Conservation (phyloP, 371 early-diverging fungal species). For the Actinomortierella wolfii region DNA sequence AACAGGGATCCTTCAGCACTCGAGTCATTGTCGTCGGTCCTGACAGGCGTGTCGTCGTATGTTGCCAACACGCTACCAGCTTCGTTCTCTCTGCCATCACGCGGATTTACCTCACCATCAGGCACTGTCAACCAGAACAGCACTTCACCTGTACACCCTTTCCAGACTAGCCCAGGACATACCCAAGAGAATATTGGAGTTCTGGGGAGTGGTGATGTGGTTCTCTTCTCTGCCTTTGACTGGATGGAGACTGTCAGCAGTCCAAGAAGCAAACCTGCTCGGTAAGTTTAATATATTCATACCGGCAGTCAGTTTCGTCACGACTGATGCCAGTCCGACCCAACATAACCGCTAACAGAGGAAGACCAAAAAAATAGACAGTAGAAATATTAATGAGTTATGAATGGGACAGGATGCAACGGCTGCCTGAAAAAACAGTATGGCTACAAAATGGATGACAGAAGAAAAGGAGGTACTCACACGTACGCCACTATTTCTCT, state of each 20-base stretch:
- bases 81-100: slow-evolving; percentile 47
- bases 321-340: not conserved
- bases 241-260: slow-evolving; percentile 36
- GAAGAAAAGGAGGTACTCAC: too few relatives aligned
- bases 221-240: slow-evolving; percentile 47
- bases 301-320: not conserved
- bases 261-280: slow-evolving; percentile 17
- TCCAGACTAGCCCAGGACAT: slow-evolving; percentile 15
- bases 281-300: slow-evolving; percentile 20
- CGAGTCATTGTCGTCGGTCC: slow-evolving; percentile 61
- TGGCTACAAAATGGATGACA: too few relatives aligned
- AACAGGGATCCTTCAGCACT: slow-evolving; percentile 65
- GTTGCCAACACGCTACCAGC: slow-evolving; percentile 55
- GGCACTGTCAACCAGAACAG: slow-evolving; percentile 28
- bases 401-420: slow-evolving; percentile 1
- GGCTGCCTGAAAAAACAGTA: too few relatives aligned
- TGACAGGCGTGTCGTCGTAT: slow-evolving; percentile 62
- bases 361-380: not conserved
- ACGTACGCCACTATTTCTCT: not conserved
- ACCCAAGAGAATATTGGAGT: slow-evolving; percentile 31
- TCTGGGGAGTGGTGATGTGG: slow-evolving; percentile 36
- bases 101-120: slow-evolving; percentile 37
- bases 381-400: not conserved
- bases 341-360: not conserved
- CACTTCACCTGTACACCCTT: slow-evolving; percentile 15